Evolutionary conservation across 2,329 filamentous ascomycete genomes (phyloP).

Genomic region (Trichophyton simii): DNA sequence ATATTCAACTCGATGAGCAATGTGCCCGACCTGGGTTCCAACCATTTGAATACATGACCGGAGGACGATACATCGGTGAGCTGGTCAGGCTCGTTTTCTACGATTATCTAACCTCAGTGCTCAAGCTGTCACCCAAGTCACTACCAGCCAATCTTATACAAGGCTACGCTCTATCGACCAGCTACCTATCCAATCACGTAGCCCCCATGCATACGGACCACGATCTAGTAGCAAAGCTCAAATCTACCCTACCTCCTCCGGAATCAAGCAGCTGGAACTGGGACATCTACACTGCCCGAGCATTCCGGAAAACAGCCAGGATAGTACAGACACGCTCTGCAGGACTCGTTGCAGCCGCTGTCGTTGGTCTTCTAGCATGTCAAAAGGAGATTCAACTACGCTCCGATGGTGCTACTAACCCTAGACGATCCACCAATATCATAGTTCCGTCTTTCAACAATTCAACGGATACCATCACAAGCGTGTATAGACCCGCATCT

Average conservation of each 20-base stretch:
- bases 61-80: conserved; percentile 65
- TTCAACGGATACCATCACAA: conserved; percentile 16
- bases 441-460: conserved; percentile 13
- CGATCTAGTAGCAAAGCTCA: conserved; percentile 35
- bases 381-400: conserved; percentile 51
- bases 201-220: conserved; percentile 41
- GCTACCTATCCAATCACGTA: conserved; percentile 58
- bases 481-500: conserved; percentile 8
- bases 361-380: conserved; percentile 55
- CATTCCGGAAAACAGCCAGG: conserved; percentile 54
- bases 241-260: conserved; percentile 42
- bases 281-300: conserved; percentile 47
- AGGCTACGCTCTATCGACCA: conserved; percentile 55
- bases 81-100: conserved; percentile 58
- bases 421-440: conserved; percentile 16
- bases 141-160: conserved; percentile 46
- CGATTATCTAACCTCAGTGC: conserved; percentile 46
- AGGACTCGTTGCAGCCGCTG: conserved; percentile 59
- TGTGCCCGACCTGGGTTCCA: conserved; percentile 65
- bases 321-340: conserved; percentile 61
- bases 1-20: conserved; percentile 51
- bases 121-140: conserved; percentile 24
- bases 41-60: conserved; percentile 74
- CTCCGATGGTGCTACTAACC: conserved; percentile 28
- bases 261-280: conserved; percentile 44